phyloP scores from a whole-genome alignment of 2,329 filamentous ascomycete species.

The Clarireedia monteithiana region DNA sequence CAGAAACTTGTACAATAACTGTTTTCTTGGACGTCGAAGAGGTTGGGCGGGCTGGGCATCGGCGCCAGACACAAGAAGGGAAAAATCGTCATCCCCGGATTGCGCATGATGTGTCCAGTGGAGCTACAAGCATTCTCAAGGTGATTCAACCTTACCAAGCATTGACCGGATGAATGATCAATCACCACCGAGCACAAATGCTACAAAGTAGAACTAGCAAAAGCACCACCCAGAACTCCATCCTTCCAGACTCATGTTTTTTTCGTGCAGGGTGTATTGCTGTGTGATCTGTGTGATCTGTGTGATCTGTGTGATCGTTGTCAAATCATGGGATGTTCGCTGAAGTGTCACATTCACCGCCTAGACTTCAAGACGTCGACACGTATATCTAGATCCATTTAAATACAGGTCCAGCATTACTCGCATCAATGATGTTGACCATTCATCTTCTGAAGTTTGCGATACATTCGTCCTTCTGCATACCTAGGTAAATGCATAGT shows the following conservation, averaged over 20 bases:
- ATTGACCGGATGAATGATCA: conserved; percentile 7
- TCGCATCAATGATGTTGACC: conserved; percentile 2
- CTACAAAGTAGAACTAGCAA: neutral
- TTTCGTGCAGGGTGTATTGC: neutral
- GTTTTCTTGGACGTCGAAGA: neutral
- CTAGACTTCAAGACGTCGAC: conserved; percentile 2
- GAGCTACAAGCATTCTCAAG: conserved; percentile 1
- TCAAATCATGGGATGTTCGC: conserved; percentile 9
- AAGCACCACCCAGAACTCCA: neutral
- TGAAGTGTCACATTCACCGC: conserved; percentile 12
- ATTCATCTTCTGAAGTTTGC: conserved; percentile 3
- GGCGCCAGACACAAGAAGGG: neutral
- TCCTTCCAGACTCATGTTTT: neutral
- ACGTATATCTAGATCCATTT: conserved; percentile 10
- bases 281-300: conserved; percentile 1
- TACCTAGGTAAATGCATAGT: neutral
- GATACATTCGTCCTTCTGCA: conserved; percentile 1
- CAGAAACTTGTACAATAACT: too few species aligned
- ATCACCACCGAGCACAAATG: neutral
- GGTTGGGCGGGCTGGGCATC: conserved; percentile 1
- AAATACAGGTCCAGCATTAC: neutral
- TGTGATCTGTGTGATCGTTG: conserved; percentile 3
- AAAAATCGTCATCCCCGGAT: conserved; percentile 6
- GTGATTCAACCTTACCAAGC: conserved; percentile 1
- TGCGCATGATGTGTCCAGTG: conserved; percentile 10